Percentiles rank a stretch among this genome's conserved stretches.
Conservation (phyloP, 441 rosid genomes). For the Corymbia calophylla region DNA sequence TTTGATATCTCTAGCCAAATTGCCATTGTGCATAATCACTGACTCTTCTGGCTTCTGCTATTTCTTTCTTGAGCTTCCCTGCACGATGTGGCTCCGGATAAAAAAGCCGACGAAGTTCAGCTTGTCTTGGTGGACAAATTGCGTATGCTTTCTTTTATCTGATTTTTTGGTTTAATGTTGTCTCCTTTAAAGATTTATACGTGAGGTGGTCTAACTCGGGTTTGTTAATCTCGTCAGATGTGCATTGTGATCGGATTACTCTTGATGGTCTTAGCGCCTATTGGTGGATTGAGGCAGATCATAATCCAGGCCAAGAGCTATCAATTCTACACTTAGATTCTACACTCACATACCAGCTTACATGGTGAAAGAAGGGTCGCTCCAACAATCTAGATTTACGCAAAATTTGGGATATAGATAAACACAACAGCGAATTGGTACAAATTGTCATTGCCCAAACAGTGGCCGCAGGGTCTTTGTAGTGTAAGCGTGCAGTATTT, state of each 20-base stretch:
- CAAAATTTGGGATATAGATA: not conserved
- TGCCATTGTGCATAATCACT: not conserved
- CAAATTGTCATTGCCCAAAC: not conserved
- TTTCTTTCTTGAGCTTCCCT: slow-evolving; percentile 51
- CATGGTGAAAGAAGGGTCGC: not conserved
- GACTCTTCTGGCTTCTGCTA: not conserved
- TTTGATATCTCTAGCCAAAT: not conserved
- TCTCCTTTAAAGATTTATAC: not conserved
- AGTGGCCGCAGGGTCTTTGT: not conserved
- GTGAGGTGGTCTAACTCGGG: not conserved
- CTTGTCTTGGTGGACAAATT: slow-evolving; percentile 76
- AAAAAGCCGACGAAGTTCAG: slow-evolving; percentile 51
- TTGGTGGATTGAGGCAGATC: slow-evolving; percentile 77
- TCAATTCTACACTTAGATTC: slow-evolving; percentile 49
- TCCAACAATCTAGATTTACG: not conserved
- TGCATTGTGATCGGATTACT: slow-evolving; percentile 61
- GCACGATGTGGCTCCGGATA: slow-evolving; percentile 68
- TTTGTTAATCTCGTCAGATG: slow-evolving; percentile 25
- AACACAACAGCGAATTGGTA: not conserved
- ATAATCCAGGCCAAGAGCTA: slow-evolving; percentile 57
- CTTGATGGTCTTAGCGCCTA: slow-evolving; percentile 68
- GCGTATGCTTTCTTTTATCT: slow-evolving; percentile 34
- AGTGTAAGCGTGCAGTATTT: not conserved
- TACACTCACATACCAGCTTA: not conserved
- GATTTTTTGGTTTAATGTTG: not conserved